Evolutionary conservation across 169 alveolate genomes (phyloP).

Genomic region (Neospora caninum): DNA sequence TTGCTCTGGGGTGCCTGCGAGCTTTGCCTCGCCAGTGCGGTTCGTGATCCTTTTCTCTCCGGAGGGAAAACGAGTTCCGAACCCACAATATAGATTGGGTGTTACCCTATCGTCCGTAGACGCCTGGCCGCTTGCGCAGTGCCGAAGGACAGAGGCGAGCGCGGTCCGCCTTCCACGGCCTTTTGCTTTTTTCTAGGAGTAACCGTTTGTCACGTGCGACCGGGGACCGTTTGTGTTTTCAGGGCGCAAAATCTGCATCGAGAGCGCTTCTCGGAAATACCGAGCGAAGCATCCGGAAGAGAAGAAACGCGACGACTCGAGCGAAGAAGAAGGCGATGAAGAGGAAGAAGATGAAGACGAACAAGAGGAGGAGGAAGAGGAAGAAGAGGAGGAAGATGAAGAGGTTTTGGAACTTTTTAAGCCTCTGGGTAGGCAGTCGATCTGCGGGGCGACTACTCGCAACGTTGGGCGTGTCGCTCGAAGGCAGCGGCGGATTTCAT

Average conservation of each 20-base stretch:
- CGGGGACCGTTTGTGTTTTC: neutral
- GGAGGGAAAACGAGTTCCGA: too few relatives aligned
- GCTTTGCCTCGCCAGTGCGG: too few relatives aligned
- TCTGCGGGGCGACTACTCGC: too few relatives aligned
- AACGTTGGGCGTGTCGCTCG: too few relatives aligned
- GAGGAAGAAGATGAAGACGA: neutral
- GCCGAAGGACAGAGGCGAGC: too few relatives aligned
- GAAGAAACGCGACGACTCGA: neutral
- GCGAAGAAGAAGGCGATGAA: neutral
- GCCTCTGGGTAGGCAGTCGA: neutral
- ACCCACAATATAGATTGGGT: too few relatives aligned
- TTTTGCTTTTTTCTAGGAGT: neutral
- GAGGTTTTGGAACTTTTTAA: neutral
- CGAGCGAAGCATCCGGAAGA: neutral
- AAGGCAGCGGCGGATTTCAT: too few relatives aligned
- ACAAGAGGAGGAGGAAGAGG: neutral
- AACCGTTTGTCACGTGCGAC: too few relatives aligned
- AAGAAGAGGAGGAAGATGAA: neutral
- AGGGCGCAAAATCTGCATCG: conserved; percentile 29
- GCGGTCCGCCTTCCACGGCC: neutral
- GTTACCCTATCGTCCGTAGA: too few relatives aligned
- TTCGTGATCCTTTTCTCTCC: too few relatives aligned
- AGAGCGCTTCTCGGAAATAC: neutral
- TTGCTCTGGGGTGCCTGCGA: too few relatives aligned
- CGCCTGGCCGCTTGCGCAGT: too few relatives aligned